Evolutionary conservation across 2,329 filamentous ascomycete species (phyloP).

Genomic region (Penicillium frequentans): DNA sequence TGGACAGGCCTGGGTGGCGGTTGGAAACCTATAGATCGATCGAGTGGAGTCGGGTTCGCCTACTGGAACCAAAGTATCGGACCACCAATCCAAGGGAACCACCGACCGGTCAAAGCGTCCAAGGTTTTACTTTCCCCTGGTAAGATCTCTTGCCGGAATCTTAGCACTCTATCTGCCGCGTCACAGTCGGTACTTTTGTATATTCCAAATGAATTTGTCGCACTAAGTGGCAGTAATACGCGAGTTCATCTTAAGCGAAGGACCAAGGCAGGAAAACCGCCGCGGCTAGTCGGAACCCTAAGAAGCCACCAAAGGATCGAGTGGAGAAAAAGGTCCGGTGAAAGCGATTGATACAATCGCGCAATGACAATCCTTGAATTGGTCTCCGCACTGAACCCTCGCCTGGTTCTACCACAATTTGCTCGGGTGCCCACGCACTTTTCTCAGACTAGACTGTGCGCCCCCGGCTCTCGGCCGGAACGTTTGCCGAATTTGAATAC

Average conservation of each 20-base stretch:
- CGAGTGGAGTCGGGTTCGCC: slow-evolving; percentile 1
- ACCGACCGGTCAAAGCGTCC: background rate
- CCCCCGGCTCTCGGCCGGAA: background rate
- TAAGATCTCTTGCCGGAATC: background rate
- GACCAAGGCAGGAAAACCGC: background rate
- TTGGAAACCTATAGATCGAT: background rate
- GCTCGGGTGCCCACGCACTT: background rate
- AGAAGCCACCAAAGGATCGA: background rate
- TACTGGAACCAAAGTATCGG: background rate
- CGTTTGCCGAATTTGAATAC: background rate
- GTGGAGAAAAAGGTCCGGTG: background rate
- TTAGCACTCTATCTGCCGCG: background rate
- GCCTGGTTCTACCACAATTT: background rate
- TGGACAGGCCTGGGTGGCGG: background rate
- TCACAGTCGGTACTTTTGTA: background rate
- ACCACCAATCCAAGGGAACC: background rate
- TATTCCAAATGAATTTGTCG: background rate
- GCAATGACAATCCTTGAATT: slow-evolving; percentile 1
- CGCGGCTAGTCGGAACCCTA: background rate
- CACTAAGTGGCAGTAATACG: background rate
- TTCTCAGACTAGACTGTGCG: background rate
- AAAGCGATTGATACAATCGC: background rate
- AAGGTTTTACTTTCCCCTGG: background rate
- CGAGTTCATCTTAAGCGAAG: slow-evolving; percentile 1
- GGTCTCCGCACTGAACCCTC: background rate